Percentiles rank a stretch among this genome's conserved stretches.
Conservation (phyloP, 768 basidiomycete genomes). For the Termitomyces sp. region DNA sequence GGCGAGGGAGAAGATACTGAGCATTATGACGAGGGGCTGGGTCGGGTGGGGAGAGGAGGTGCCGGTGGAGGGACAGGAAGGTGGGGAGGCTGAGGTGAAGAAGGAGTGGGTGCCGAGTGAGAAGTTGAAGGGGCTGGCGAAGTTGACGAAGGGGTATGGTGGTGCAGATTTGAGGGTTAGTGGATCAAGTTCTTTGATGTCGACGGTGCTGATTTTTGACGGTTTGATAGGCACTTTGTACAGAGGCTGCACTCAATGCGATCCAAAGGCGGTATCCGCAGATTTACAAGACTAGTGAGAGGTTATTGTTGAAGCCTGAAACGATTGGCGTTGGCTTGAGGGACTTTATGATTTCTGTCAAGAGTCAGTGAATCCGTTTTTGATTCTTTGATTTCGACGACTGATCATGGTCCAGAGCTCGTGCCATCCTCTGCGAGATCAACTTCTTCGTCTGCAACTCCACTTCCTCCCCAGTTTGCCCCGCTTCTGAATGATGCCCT, state of each 20-base stretch:
- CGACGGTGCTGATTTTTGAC: not conserved
- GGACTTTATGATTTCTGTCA: conserved; percentile 97
- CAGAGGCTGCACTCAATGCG: conserved; percentile 94
- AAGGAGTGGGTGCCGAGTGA: conserved; percentile 19
- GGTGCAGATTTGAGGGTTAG: conserved; percentile 85
- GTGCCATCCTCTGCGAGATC: conserved; percentile 95
- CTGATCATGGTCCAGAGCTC: conserved; percentile 51
- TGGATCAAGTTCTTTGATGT: not conserved
- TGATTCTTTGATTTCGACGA: not conserved
- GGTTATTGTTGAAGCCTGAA: conserved; percentile 79
- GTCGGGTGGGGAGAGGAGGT: conserved; percentile 61
- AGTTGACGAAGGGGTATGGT: conserved; percentile 94
- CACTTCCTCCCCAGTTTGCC: conserved; percentile 78
- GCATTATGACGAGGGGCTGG: conserved; percentile 90
- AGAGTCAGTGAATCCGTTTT: conserved; percentile 49
- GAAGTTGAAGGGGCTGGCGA: conserved; percentile 56
- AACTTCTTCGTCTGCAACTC: conserved; percentile 77
- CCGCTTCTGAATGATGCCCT: conserved; percentile 69
- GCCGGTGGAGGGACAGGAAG: conserved; percentile 18
- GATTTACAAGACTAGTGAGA: conserved; percentile 88
- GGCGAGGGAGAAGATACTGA: conserved; percentile 83
- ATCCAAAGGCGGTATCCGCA: conserved; percentile 96
- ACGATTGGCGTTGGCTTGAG: conserved; percentile 78
- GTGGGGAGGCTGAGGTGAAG: conserved; percentile 20
- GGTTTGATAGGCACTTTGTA: conserved; percentile 73